phyloP scores from a whole-genome alignment of 2,329 filamentous ascomycete species.

The Aspergillus arachidicola region DNA sequence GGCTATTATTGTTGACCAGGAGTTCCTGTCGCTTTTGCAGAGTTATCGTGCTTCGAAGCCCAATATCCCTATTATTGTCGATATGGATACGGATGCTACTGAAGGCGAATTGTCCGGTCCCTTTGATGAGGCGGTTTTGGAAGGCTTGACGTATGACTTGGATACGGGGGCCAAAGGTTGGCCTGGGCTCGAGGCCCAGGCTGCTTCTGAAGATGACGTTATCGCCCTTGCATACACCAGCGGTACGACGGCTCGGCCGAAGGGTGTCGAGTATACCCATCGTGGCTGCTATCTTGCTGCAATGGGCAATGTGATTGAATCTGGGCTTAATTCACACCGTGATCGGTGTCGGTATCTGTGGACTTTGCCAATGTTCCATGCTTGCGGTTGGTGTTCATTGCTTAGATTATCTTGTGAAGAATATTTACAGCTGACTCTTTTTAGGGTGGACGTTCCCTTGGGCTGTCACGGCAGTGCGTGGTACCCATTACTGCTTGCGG shows the following conservation, averaged over 20 bases:
- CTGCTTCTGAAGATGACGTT: slow-evolving; percentile 74
- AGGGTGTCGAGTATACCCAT: slow-evolving; percentile 91
- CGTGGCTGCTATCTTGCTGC: slow-evolving; percentile 83
- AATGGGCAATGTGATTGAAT: slow-evolving; percentile 84
- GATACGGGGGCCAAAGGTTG: slow-evolving; percentile 71
- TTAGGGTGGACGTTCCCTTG: slow-evolving; percentile 81
- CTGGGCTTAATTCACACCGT: slow-evolving; percentile 71
- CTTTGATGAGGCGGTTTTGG: slow-evolving; percentile 80
- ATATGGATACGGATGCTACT: slow-evolving; percentile 79
- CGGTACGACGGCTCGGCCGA: slow-evolving; percentile 87
- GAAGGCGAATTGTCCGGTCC: slow-evolving; percentile 74
- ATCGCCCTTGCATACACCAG: slow-evolving; percentile 92
- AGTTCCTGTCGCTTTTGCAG: slow-evolving; percentile 73
- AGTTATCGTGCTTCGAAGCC: slow-evolving; percentile 64
- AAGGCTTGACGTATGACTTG: slow-evolving; percentile 74
- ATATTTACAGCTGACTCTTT: slow-evolving; percentile 35
- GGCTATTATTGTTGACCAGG: slow-evolving; percentile 80
- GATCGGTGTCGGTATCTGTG: slow-evolving; percentile 82
- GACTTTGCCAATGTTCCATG: slow-evolving; percentile 86
- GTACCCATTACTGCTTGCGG: slow-evolving; percentile 91
- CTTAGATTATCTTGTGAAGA: not conserved
- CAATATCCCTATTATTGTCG: slow-evolving; percentile 71
- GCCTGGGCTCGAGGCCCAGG: slow-evolving; percentile 72
- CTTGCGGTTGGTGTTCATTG: slow-evolving; percentile 50
- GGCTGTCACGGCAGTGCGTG: slow-evolving; percentile 88